Percentiles rank a stretch among this genome's conserved stretches.
Evolutionary conservation across 805 yeast species (phyloP).

Genomic region (Priceomyces carsonii): DNA sequence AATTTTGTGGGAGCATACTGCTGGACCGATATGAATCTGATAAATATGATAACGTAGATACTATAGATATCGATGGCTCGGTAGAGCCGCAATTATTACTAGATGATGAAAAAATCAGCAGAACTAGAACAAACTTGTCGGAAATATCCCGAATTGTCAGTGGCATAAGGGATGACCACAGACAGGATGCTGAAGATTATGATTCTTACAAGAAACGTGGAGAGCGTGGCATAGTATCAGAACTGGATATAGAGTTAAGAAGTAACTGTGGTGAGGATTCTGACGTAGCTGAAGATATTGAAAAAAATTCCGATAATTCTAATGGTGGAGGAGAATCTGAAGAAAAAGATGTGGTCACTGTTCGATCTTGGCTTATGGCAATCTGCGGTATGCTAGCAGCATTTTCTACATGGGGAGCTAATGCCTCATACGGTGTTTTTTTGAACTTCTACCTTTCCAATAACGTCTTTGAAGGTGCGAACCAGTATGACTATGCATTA

Average conservation of each 20-base stretch:
- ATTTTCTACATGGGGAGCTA: slow-evolving; percentile 58
- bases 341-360: slow-evolving; percentile 5
- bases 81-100: background rate
- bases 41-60: too few relatives aligned
- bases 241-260: slow-evolving; percentile 16
- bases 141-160: slow-evolving; percentile 17
- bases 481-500: slow-evolving; percentile 48
- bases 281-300: slow-evolving; percentile 3
- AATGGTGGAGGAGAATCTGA: slow-evolving; percentile 3
- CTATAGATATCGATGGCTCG: too few relatives aligned
- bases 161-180: slow-evolving; percentile 23
- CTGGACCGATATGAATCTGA: too few relatives aligned
- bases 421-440: slow-evolving; percentile 59
- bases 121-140: slow-evolving; percentile 13
- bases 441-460: slow-evolving; percentile 47
- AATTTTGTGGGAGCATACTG: background rate
- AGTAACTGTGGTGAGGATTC: slow-evolving; percentile 7
- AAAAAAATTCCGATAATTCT: slow-evolving; percentile 3
- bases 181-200: slow-evolving; percentile 15
- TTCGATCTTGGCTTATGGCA: slow-evolving; percentile 50
- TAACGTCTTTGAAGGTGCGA: slow-evolving; percentile 40
- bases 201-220: slow-evolving; percentile 12
- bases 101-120: background rate
- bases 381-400: slow-evolving; percentile 47
- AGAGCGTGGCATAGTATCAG: slow-evolving; percentile 16